A percentile compares a stretch with the other conserved stretches of the same genome.
Conservation (phyloP, 176 grass and related monocot genomes). For the Zea mays region Zm-B73-REFERENCE-NAM-5.0 NC_050098.1:143324501-143325000, state of each 20-base stretch:
- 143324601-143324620: neutral
- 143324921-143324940: too few relatives aligned
- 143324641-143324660: neutral
- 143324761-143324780: neutral
- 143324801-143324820: neutral
- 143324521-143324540: neutral
- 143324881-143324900: neutral
- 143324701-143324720: neutral
- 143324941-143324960: too few relatives aligned
- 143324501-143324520: neutral
- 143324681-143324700: neutral
- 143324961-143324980: too few relatives aligned
- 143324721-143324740: neutral
- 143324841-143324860: neutral
- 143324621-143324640: neutral
- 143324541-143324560: neutral
- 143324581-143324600: neutral
- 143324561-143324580: neutral
- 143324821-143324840: neutral
- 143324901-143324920: neutral
- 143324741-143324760: neutral
- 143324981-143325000: too few relatives aligned
- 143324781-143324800: conserved; percentile 2
- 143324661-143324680: neutral
- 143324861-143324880: neutral